Evolutionary conservation across 1,284 basidiomycete species (phyloP), one percentile per base, ranked within the genome.

Genomic region (Pyrrhoderma lamaoense): DNA sequence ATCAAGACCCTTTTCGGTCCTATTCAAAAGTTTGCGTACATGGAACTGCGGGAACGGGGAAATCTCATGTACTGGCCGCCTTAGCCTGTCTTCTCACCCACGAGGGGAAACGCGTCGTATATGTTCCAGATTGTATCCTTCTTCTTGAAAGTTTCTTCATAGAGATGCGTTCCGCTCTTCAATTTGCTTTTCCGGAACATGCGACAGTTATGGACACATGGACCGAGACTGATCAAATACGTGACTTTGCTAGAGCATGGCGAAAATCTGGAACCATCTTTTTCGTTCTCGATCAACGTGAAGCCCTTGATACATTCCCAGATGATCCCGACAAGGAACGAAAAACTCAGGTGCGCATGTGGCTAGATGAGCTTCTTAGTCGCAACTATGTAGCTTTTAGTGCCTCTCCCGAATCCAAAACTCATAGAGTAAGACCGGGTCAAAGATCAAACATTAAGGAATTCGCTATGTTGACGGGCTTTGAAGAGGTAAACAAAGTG

Each of bases 21-120:
- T 49, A 54, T 25, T 18, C 47, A 13, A 50, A 45, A 25, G 44
- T 45, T 2, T 39, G 46, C 36, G 36, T 54, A 19, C 31, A 54
- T 16, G 52, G 52, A 2, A 46, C 37, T 47, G 42, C 43, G 5
- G 52, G 52, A 21, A 50, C 48, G 3, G 52, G 52, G 11, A 54
- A 54, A 39, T 54, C 52, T 11, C 52, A 54, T 37, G 38, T 54
- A 16, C 47, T 54, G 7, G 52, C 52, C 18, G 52, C 52, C 16
- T 43, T 54, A 13, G 47, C 52, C 16, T 54, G 42, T n/a, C 25
- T 54, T 38, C 52, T 54, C 9, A 23, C 43, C 3, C 52, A 50
- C 25, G 44, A 54, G 22, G 43, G 42, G 8, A 54, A 54, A 38
- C 47, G 44, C n/a, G 52, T 54, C 3, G 25, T 54, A 9, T 54